Conservation (phyloP, 257 asterid species). For the Solanum acaule region DNA sequence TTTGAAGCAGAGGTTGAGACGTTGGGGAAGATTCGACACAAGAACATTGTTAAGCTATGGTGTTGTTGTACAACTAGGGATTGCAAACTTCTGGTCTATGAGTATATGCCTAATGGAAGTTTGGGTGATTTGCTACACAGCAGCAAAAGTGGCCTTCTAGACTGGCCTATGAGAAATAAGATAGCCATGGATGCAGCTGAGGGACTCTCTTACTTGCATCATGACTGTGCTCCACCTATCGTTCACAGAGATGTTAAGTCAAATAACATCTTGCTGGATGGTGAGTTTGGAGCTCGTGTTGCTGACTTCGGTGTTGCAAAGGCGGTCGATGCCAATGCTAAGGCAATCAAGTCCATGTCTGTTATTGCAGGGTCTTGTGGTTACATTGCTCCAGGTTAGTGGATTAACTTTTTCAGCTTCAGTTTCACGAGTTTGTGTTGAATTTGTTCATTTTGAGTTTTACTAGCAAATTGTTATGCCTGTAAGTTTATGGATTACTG, state of each 20-base stretch:
- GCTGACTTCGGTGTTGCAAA: conserved; percentile 95
- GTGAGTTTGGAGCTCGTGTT: conserved; percentile 18
- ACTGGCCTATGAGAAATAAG: conserved; percentile 83
- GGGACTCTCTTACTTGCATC: conserved; percentile 83
- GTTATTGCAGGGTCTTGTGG: too few relatives aligned
- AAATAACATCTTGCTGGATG: conserved; percentile 71
- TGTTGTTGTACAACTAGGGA: conserved; percentile 45
- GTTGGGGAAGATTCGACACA: conserved; percentile 83
- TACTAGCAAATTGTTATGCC: not conserved
- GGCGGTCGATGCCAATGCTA: conserved; percentile 45
- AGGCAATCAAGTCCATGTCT: conserved; percentile 21
- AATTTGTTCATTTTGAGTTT: not conserved
- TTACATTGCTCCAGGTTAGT: too few relatives aligned
- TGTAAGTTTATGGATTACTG: not conserved
- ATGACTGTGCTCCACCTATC: conserved; percentile 34
- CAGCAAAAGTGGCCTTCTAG: conserved; percentile 62
- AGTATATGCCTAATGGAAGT: conserved; percentile 18
- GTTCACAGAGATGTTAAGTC: conserved; percentile 42
- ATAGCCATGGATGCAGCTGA: conserved; percentile 84
- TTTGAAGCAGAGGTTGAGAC: conserved; percentile 85
- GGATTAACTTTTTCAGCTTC: not conserved
- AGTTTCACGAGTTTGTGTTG: not conserved
- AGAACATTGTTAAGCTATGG: conserved; percentile 87
- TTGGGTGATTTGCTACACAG: conserved; percentile 1
- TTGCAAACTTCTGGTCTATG: too few relatives aligned